Base-by-base conservation (phyloP, 108 stramenopile species). In the Cyclotella distinguenda region DNA sequence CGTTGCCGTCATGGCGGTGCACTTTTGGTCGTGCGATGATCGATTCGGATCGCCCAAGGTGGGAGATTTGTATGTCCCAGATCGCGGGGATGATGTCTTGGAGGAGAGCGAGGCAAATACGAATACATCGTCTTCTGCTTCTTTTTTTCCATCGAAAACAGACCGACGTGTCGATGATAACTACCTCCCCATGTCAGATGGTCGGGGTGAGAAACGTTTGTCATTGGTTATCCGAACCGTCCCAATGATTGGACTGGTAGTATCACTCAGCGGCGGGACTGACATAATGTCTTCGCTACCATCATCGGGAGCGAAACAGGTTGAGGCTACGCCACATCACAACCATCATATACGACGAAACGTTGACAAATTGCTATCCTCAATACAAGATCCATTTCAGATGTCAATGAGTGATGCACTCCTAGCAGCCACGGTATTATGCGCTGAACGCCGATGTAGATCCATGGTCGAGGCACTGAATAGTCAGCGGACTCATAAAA, bases 11-110 rank as follows among this genome's bases (percentile, higher is more conserved):
- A 70, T 94, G 51, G 84, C 85, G 22, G 83, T 94, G 13, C 87
- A 87, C 35, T 94, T 94, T 79, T 94, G 93, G 93, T 73, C 73
- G 5, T 77, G 89, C 16, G 93, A 94, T 64, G 88, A 94, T 82
- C 77, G 84, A 13, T 88, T 84, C 72, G 93, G 93, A 16, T 80
- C 84, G 21, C 88, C 93, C 0, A 61, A 64, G 22, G 76, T 94
- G 75, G 74, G 80, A 13, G 86, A 87, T 62, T 56, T 94, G 64
- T 50, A 39, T 47, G 25, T 21, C 0, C 5, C 47, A 7, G 50
- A 12, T 28, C 25, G 32, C 10, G 60, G 15, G n/a, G n/a, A 40
- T 5, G 56, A 16, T 21, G 38, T 49, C 21, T 8, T 43, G 11
- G 40, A 23, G 23, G 33, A 51, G 2, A 77, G 43, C 1, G 60